Evolutionary conservation across 495 filamentous ascomycete species (phyloP).

Genomic region (Aspergillus sclerotioniger): DNA sequence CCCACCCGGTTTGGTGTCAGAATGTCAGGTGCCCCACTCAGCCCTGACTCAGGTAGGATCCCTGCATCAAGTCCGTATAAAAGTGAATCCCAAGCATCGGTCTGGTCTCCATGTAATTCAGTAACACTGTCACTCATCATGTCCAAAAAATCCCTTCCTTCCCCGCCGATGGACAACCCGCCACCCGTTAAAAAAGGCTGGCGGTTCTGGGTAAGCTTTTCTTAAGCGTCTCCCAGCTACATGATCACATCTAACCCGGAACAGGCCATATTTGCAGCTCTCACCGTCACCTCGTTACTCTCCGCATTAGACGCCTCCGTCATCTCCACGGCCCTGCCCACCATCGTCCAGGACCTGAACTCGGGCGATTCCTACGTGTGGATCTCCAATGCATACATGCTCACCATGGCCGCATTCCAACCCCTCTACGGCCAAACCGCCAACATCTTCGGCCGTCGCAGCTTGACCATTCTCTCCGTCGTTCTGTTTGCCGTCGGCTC

Average conservation of each 20-base stretch:
- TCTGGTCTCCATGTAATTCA: background rate
- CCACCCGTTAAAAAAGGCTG: background rate
- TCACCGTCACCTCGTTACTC: background rate
- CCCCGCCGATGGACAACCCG: background rate
- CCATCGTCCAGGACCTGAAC: constrained; percentile 31
- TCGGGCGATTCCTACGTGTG: constrained; percentile 36
- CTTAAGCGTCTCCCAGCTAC: no score
- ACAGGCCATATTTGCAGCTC: background rate
- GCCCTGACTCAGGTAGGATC: background rate
- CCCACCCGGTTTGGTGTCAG: no score
- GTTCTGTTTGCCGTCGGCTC: constrained; percentile 58
- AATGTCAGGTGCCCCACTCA: background rate
- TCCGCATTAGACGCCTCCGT: constrained; percentile 35
- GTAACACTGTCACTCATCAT: background rate
- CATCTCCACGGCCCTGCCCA: constrained; percentile 40
- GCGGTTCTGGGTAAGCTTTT: background rate
- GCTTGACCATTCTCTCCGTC: constrained; percentile 47
- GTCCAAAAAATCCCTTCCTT: background rate
- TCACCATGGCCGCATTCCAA: constrained; percentile 36
- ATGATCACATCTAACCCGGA: background rate
- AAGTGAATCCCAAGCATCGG: background rate
- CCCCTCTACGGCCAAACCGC: constrained; percentile 41
- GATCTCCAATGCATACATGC: constrained; percentile 37
- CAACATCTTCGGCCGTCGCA: constrained; percentile 42
- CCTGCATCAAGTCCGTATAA: background rate